Conservation (phyloP, 2,329 filamentous ascomycete species). For the Raffaelea deltoideospora region DNA sequence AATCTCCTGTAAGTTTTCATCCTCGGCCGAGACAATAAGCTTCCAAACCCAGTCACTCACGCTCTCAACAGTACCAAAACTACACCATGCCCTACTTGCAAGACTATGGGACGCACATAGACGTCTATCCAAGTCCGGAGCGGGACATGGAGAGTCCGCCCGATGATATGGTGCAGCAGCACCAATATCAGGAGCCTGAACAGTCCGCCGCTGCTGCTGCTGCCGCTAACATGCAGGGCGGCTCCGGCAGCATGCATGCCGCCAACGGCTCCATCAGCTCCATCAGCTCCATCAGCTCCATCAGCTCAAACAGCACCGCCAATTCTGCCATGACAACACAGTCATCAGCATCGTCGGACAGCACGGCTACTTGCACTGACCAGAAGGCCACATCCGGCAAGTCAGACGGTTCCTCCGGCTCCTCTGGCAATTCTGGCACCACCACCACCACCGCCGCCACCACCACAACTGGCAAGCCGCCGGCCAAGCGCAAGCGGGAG, state of each 20-base stretch:
- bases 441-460: slow-evolving; percentile 1
- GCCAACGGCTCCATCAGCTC: too few species aligned
- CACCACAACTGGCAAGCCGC: slow-evolving; percentile 16
- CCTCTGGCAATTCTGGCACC: background rate
- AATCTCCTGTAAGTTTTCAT: slow-evolving; percentile 17
- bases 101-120: slow-evolving; percentile 12
- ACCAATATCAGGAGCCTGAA: background rate
- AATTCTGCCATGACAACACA: background rate
- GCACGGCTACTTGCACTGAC: too few species aligned
- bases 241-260: too few species aligned
- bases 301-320: background rate
- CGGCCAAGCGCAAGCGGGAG: slow-evolving; percentile 31
- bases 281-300: background rate
- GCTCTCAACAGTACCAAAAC: slow-evolving; percentile 9
- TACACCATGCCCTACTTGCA: slow-evolving; percentile 17
- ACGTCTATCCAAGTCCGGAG: slow-evolving; percentile 20
- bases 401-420: too few species aligned
- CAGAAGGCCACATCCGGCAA: too few species aligned
- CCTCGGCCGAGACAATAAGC: background rate
- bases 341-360: slow-evolving; percentile 14
- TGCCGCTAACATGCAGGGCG: too few species aligned
- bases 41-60: background rate
- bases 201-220: background rate
- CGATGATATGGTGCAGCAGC: background rate
- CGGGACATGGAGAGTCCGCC: slow-evolving; percentile 12